These are phyloP conservation scores for Colletotrichum sojae DNA, from an alignment of 2,329 filamentous ascomycete genomes.

Conservation along the genomic window DNA sequence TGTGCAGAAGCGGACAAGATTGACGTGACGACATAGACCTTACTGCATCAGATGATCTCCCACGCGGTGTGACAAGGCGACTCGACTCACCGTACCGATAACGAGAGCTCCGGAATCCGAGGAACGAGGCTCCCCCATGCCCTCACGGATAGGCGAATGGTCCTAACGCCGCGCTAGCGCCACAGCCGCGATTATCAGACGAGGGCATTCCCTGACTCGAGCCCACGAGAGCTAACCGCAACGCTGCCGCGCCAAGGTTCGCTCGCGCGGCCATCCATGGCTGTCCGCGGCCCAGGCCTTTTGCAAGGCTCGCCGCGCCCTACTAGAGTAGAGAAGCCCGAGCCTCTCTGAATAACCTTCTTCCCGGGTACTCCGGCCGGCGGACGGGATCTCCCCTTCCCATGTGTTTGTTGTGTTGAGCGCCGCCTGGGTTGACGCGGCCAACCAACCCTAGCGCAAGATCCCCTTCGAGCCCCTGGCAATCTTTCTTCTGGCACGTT, in stretches of 20 bases:
- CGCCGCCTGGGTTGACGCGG: not conserved
- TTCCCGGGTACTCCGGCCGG: constrained; percentile 9
- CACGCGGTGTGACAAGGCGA: not conserved
- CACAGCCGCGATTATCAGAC: constrained; percentile 6
- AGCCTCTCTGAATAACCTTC: constrained; percentile 14
- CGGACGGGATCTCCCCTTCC: constrained; percentile 7
- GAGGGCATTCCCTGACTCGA: constrained; percentile 30
- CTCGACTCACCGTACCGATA: not conserved
- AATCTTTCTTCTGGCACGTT: constrained; percentile 14
- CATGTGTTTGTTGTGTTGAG: not conserved
- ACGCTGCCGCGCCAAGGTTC: constrained; percentile 9
- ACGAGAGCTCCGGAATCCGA: not conserved
- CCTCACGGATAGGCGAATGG: not conserved
- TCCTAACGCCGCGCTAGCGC: constrained; percentile 9
- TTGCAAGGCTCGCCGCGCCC: not conserved
- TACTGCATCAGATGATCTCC: not conserved
- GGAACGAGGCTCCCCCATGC: not conserved
- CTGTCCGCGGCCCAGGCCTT: not conserved
- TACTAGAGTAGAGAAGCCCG: not conserved
- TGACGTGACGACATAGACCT: not conserved
- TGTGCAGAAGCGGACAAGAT: not conserved
- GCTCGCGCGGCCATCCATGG: not conserved
- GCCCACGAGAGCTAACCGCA: constrained; percentile 6
- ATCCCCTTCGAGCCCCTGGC: not conserved
- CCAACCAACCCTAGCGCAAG: not conserved